Evolutionary conservation across 345 rosid genomes (phyloP).

Genomic region (Lepidium sativum): DNA sequence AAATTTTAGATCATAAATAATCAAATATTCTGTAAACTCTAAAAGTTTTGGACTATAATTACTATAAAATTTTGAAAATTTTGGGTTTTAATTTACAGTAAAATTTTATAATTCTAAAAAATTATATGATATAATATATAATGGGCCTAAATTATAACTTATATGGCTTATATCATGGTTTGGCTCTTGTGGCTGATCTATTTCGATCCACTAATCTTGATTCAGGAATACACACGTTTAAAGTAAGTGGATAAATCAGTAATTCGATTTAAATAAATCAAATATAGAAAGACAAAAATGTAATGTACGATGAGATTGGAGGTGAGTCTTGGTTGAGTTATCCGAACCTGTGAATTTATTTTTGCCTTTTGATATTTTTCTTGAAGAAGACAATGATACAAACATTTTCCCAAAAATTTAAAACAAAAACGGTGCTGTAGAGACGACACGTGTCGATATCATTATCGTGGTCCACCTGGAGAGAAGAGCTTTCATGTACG

Average conservation of each 20-base stretch:
- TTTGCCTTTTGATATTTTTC: background rate
- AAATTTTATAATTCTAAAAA: too few species aligned
- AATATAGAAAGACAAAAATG: background rate
- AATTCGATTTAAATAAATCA: too few species aligned
- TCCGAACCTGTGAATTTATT: background rate
- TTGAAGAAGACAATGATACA: background rate
- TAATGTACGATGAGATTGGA: slow-evolving; percentile 17
- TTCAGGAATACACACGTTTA: background rate
- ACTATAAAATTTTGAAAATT: too few species aligned
- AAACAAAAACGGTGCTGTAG: slow-evolving; percentile 3
- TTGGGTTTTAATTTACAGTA: too few species aligned
- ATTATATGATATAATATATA: too few species aligned
- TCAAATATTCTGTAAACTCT: too few species aligned
- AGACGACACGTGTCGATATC: background rate
- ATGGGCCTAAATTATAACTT: too few species aligned
- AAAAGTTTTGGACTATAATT: too few species aligned
- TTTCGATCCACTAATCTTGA: background rate
- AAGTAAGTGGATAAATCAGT: background rate
- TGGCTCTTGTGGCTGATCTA: too few species aligned
- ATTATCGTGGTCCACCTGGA: slow-evolving; percentile 9
- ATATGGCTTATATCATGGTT: too few species aligned
- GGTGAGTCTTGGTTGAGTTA: background rate
- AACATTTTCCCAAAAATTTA: too few species aligned
- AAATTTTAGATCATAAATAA: too few species aligned
- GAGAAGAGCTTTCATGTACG: slow-evolving; percentile 24